These are phyloP conservation scores for Physcomitrium patens DNA, from an alignment of 225 moss, liverwort and hornwort species.

Conservation along the genomic window DNA sequence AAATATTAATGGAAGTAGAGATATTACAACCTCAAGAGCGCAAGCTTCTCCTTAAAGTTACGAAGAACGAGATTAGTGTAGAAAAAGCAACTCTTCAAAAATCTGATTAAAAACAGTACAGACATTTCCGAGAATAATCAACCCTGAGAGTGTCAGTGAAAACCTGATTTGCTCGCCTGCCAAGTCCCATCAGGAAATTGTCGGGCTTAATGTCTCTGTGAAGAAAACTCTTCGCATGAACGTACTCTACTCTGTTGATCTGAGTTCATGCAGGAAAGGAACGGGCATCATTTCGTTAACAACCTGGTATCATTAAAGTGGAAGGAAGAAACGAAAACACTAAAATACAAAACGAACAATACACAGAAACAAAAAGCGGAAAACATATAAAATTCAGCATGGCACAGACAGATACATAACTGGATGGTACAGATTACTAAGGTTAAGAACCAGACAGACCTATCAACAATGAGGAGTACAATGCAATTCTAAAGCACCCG, in stretches of 20 bases:
- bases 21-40: background rate
- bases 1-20: background rate
- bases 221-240: slow-evolving; percentile 90
- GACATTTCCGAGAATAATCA: background rate
- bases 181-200: slow-evolving; percentile 93
- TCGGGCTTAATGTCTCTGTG: slow-evolving; percentile 96
- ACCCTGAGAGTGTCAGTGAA: background rate
- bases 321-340: background rate
- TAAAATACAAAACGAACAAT: background rate
- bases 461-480: slow-evolving; percentile 1
- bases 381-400: background rate
- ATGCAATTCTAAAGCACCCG: background rate
- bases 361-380: background rate
- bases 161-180: slow-evolving; percentile 97
- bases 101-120: background rate
- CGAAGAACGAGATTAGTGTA: background rate
- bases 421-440: background rate
- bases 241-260: slow-evolving; percentile 97
- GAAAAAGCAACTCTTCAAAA: background rate
- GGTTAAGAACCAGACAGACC: background rate
- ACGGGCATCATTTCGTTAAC: background rate
- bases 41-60: background rate
- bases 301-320: background rate
- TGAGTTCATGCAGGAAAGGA: slow-evolving; percentile 32
- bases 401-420: background rate